phyloP scores from a whole-genome alignment of 2,329 filamentous ascomycete genomes.

The Berkeleyomyces basicola region DNA sequence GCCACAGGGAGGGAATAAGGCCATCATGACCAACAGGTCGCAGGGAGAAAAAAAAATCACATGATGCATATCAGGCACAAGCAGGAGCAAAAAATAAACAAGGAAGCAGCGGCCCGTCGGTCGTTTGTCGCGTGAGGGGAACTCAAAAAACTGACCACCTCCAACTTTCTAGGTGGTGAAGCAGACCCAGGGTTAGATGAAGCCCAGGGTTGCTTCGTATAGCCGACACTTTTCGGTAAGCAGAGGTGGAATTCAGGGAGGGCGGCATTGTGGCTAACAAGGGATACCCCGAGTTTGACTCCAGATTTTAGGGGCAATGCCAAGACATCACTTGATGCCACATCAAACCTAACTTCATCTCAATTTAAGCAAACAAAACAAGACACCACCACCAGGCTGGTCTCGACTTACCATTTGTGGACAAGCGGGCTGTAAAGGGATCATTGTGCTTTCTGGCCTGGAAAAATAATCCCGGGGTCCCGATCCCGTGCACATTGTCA shows the following conservation, averaged over 20 bases:
- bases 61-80: conserved; percentile 1
- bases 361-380: not conserved
- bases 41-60: conserved; percentile 3
- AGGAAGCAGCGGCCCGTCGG: not conserved
- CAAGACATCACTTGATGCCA: not conserved
- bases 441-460: not conserved
- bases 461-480: not conserved
- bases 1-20: not conserved
- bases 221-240: not conserved
- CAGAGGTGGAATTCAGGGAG: not conserved
- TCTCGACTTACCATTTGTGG: not conserved
- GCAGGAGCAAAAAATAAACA: conserved; percentile 3
- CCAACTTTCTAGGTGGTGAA: not conserved
- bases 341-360: not conserved
- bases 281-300: not conserved
- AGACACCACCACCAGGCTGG: too few species aligned
- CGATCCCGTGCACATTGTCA: not conserved
- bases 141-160: not conserved
- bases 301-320: not conserved
- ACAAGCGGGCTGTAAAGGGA: not conserved
- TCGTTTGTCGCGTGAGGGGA: conserved; percentile 3
- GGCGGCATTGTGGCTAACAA: not conserved
- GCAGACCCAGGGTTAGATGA: not conserved
- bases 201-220: not conserved
- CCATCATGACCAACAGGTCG: not conserved